phyloP scores from a whole-genome alignment of 73 alveolate species.

The Paramecium pentaurelia region DNA sequence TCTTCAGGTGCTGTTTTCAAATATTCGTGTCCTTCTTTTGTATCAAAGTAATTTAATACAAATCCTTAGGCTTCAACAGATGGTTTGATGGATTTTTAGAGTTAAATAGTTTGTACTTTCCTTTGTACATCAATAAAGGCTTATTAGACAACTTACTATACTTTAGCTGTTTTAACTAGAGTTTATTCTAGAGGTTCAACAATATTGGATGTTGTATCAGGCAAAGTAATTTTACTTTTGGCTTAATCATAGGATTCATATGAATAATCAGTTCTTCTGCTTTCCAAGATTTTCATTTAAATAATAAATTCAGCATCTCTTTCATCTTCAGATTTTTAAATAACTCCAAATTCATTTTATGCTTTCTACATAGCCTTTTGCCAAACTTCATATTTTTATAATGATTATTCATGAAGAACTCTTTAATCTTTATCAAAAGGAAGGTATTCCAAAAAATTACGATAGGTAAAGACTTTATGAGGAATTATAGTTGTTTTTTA shows the following conservation, averaged over 20 bases:
- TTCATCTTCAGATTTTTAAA: constrained; percentile 58
- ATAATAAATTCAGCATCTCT: constrained; percentile 62
- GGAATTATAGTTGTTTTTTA: constrained; percentile 41
- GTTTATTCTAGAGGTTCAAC: neutral
- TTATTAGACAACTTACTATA: neutral
- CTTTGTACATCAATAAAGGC: constrained; percentile 30
- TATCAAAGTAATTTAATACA: constrained; percentile 54
- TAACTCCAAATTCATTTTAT: constrained; percentile 57
- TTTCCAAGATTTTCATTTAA: constrained; percentile 53
- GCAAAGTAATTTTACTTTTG: neutral
- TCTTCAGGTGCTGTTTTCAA: constrained; percentile 40
- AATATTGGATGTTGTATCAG: neutral
- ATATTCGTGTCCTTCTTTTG: constrained; percentile 47
- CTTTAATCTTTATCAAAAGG: constrained; percentile 53
- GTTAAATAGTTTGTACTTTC: neutral
- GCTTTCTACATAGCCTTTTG: constrained; percentile 30
- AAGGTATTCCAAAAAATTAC: constrained; percentile 54
- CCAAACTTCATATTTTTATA: constrained; percentile 61
- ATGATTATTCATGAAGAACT: constrained; percentile 39
- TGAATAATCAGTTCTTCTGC: constrained; percentile 56
- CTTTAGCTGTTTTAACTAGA: neutral
- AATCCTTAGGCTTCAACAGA: constrained; percentile 5
- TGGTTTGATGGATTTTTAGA: neutral
- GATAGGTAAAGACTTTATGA: constrained; percentile 46
- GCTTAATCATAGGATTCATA: constrained; percentile 53